Evolutionary conservation across 495 filamentous ascomycete species (phyloP), one percentile per base, ranked within the genome.

Genomic region (Astrothelium subdiscretum): DNA sequence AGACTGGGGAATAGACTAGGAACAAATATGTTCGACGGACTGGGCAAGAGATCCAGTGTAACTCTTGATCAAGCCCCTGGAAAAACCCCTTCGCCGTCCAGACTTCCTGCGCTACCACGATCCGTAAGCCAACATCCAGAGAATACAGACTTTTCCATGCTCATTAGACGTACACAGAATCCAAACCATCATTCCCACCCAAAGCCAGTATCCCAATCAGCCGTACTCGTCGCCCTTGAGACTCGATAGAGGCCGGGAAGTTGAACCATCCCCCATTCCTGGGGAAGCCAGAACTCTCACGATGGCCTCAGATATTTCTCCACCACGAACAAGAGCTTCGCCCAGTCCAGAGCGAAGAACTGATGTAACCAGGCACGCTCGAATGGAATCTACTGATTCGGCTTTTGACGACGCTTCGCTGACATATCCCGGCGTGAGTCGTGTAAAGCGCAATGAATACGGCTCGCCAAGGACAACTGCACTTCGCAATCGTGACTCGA

Each of bases 1-100:
- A 5, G 65, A 67, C 48, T 71, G 73, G 63, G 69, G 68, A 35
- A 52, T 51, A 42, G 69, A 67, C 40, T 72, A 58, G 70, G 69
- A 57, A 59, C 35, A 12, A 68, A 72, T 59, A 66, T 75, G 64
- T 76, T 76, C 54, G 62, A 57, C 26, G 60, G 64, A 1, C 38
- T 69, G 6, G 61, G 62, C 40, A 61, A 67, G 40, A 66, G 66
- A 58, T 43, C 32, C 31, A 67, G 62, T 51, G 51, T 38, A 11
- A 61, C 31, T 22, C 20, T 68, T 31, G 62, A 63, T 24, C 31
- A 60, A 57, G 35, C 44, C 18, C 26, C 26, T 32, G 29, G 40
- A 26, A 32, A 42, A 38, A 32, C 31, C 40, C 58, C 61, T 29
- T 63, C 61, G 8, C 59, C 65, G 22, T 32, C 64, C 11, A 24